These are phyloP conservation scores for Carnegiea gigantea DNA, from an alignment of 179 eudicot genomes.

Conservation along the genomic window DNA sequence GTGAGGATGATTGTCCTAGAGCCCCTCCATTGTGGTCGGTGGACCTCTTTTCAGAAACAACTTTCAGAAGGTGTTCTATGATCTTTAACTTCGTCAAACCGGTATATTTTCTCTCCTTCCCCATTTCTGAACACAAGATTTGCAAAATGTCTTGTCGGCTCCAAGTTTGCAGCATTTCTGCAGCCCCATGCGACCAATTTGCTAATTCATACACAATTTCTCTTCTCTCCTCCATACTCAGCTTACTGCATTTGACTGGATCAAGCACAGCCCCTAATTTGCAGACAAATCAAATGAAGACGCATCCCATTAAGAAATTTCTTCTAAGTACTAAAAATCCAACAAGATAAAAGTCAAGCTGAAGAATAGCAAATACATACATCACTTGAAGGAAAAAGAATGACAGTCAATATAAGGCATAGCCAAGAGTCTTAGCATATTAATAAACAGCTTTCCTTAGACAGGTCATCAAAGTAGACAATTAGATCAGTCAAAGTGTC, in stretches of 20 bases:
- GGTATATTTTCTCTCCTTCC: slow-evolving; percentile 90
- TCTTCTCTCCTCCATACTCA: slow-evolving; percentile 78
- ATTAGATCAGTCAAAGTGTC: slow-evolving; percentile 24
- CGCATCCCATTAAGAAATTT: background rate
- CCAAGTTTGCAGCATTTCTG: slow-evolving; percentile 75
- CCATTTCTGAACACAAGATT: slow-evolving; percentile 79
- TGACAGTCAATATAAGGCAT: background rate
- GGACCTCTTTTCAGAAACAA: slow-evolving; percentile 61
- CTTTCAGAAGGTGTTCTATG: slow-evolving; percentile 73
- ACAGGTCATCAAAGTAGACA: slow-evolving; percentile 18
- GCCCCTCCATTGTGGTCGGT: slow-evolving; percentile 23
- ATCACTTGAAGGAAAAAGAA: background rate
- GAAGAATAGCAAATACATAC: background rate
- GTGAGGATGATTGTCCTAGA: slow-evolving; percentile 30
- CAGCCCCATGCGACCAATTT: slow-evolving; percentile 60
- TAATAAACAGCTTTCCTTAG: slow-evolving; percentile 10
- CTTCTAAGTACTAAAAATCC: background rate
- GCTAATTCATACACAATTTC: slow-evolving; percentile 72
- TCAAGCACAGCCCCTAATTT: slow-evolving; percentile 53
- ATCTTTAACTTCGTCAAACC: slow-evolving; percentile 85
- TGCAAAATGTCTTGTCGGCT: slow-evolving; percentile 83
- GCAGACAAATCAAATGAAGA: slow-evolving; percentile 12
- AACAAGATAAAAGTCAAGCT: background rate
- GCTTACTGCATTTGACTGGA: slow-evolving; percentile 55
- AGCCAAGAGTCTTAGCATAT: background rate